Percentiles rank a stretch among this genome's conserved stretches.
Conservation (phyloP, 1,284 basidiomycete species). For the Somion occarium region DNA sequence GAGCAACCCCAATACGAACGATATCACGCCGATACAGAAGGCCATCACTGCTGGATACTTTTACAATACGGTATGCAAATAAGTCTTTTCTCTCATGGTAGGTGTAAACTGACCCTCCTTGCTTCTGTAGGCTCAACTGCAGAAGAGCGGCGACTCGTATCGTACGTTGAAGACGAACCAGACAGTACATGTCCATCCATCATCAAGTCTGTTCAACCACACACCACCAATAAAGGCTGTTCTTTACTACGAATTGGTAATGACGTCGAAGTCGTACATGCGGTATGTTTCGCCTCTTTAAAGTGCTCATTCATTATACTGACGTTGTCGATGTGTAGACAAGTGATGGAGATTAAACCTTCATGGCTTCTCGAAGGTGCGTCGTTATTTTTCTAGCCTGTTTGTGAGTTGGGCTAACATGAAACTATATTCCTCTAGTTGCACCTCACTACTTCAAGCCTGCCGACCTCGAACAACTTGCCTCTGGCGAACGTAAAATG, state of each 20-base stretch:
- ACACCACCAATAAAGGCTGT: constrained; percentile 91
- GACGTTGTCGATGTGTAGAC: constrained; percentile 56
- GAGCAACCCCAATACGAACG: constrained; percentile 85
- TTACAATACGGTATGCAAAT: constrained; percentile 77
- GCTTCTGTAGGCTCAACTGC: constrained; percentile 65
- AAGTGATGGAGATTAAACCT: constrained; percentile 97
- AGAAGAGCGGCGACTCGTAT: constrained; percentile 91
- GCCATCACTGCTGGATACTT: constrained; percentile 94
- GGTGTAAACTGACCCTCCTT: neutral
- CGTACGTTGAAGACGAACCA: constrained; percentile 93
- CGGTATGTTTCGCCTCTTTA: constrained; percentile 34
- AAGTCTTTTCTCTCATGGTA: neutral
- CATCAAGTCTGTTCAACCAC: constrained; percentile 90
- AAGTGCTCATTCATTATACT: too few species aligned
- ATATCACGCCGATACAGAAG: constrained; percentile 92
- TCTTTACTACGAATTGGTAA: constrained; percentile 92
- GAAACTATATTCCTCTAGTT: constrained; percentile 43
- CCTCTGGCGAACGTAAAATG: constrained; percentile 87
- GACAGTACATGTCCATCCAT: constrained; percentile 95
- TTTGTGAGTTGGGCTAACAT: too few species aligned
- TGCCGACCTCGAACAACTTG: constrained; percentile 80
- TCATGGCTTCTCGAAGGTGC: constrained; percentile 88
- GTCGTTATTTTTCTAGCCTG: constrained; percentile 19
- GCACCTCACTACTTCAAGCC: constrained; percentile 94
- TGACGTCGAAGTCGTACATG: constrained; percentile 86